Percentiles rank a stretch among this genome's conserved stretches.
These are phyloP conservation scores for Arthroderma sp. DNA, from an alignment of 2,329 filamentous ascomycete genomes.

Conservation along the genomic window DNA sequence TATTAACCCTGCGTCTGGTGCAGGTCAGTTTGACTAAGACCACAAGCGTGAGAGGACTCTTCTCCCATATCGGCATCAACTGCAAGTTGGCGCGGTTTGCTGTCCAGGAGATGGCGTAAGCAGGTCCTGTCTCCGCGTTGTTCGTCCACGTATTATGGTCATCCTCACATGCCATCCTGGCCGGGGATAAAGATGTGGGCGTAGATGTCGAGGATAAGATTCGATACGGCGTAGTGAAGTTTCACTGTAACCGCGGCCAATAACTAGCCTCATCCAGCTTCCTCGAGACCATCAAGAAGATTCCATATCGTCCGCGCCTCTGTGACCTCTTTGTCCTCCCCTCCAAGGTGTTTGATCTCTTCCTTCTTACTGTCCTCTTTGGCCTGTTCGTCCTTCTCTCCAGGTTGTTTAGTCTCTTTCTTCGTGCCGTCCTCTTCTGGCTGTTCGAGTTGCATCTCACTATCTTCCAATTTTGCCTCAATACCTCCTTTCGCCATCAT, in stretches of 20 bases:
- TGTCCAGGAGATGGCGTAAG: too few species aligned
- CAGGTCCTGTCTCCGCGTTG: too few species aligned
- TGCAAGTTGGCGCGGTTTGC: too few species aligned
- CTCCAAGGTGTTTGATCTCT: not conserved
- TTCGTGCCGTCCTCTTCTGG: too few species aligned
- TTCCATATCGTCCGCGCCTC: constrained; percentile 28
- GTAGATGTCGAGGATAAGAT: too few species aligned
- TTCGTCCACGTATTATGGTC: too few species aligned
- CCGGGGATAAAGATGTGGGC: too few species aligned
- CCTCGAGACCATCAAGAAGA: constrained; percentile 27
- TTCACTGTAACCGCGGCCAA: not conserved
- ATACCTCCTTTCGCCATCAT: not conserved
- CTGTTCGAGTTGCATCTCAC: not conserved
- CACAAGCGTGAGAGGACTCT: too few species aligned
- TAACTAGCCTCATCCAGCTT: constrained; percentile 1
- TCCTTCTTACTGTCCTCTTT: constrained; percentile 7
- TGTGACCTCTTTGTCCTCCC: not conserved
- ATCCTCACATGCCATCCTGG: too few species aligned
- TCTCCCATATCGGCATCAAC: too few species aligned
- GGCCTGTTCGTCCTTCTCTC: not conserved
- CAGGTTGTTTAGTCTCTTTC: not conserved
- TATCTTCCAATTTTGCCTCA: not conserved
- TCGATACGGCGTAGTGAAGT: not conserved
- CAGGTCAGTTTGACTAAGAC: too few species aligned
- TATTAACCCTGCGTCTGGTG: too few species aligned